Evolutionary conservation across 176 grass and related monocot genomes (phyloP), one percentile per base, ranked within the genome.

Genomic region (Canna indica): DNA sequence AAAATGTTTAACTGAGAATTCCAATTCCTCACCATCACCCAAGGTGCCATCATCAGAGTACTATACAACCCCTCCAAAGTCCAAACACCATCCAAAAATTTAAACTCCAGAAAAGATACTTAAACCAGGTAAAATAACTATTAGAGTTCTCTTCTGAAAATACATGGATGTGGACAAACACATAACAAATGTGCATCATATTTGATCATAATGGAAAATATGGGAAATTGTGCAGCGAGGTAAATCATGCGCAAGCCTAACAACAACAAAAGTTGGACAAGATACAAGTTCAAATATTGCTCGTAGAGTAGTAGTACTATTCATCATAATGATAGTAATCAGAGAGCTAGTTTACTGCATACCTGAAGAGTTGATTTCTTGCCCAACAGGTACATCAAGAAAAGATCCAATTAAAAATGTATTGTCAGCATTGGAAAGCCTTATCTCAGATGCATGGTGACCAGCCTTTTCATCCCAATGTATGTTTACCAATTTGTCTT

Each of bases 351-450:
- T 10, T 29, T 60, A 39, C 31, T 16, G 71, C 74, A 75, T 84
- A 99, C 95, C 95, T 88, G 95, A 90, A 45, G 86, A 78, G 62
- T 71, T 80, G 76, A 94, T 86, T 68, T 99, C 89, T 82, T 99
- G 95, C 27, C 95, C 95, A 64, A 93, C 72, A 38, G 89, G 95
- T 80, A 93, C 86, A 82, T 99, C 90, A 59, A 99, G 86, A 84
- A 80, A 90, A 67, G 95, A 85, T 24, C 95, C 86, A 71, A 99
- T 90, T 86, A 93, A 90, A 78, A 93, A 99, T 42, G 82, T 75
- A 73, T 85, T 88, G 72, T 99, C 95, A 36, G 83, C 78, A 66
- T 39, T 65, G 42, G 82, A 73, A 33, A 85, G 80, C 29, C 75
- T 93, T 34, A 73, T 26, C 76, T 82, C 90, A 73, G 90, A 80